Percentiles rank a stretch among this genome's conserved stretches.
Conservation (phyloP, 2,329 filamentous ascomycete genomes). For the Stemphylium beticola region DNA sequence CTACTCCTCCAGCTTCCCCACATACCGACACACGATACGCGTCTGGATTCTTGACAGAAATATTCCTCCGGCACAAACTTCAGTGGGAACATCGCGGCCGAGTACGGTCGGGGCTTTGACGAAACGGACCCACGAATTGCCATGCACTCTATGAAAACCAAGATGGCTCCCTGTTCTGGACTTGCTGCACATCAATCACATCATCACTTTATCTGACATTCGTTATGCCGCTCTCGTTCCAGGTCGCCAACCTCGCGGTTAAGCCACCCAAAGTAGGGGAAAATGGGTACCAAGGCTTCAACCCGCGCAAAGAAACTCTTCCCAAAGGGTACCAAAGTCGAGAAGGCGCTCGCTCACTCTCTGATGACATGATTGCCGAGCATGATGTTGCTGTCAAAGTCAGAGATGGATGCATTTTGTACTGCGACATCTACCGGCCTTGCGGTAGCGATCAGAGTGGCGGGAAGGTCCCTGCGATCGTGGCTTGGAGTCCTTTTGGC, state of each 20-base stretch:
- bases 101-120: slow-evolving; percentile 4
- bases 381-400: slow-evolving; percentile 17
- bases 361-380: slow-evolving; percentile 10
- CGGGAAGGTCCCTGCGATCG: slow-evolving; percentile 49
- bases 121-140: background rate
- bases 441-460: slow-evolving; percentile 13
- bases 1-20: slow-evolving; percentile 2
- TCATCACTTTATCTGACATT: background rate
- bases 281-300: slow-evolving; percentile 17
- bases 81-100: slow-evolving; percentile 5
- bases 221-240: slow-evolving; percentile 12
- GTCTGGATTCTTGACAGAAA: background rate
- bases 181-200: background rate
- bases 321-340: slow-evolving; percentile 10
- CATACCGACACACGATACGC: slow-evolving; percentile 2
- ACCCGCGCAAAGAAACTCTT: slow-evolving; percentile 13
- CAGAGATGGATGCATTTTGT: slow-evolving; percentile 13
- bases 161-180: background rate
- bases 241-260: slow-evolving; percentile 13
- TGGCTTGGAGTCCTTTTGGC: slow-evolving; percentile 54
- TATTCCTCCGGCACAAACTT: background rate
- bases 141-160: slow-evolving; percentile 3
- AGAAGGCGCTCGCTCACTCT: slow-evolving; percentile 7
- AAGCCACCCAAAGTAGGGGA: slow-evolving; percentile 15
- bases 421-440: slow-evolving; percentile 24